These are phyloP conservation scores for Leishmania amazonensis DNA, from an alignment of 208 protist species.

Conservation along the genomic window DNA sequence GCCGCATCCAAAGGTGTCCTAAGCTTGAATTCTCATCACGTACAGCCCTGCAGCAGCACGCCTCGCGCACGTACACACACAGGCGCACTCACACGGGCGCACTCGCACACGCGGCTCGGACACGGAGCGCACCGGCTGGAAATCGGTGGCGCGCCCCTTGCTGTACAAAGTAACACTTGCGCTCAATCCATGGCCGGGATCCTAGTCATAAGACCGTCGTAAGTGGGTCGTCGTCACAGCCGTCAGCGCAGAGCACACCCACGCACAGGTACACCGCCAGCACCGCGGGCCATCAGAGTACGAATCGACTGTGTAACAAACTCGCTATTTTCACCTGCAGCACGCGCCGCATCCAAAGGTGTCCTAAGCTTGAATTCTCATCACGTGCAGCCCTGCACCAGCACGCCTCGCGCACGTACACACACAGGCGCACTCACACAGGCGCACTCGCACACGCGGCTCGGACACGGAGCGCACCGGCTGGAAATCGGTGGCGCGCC, in stretches of 20 bases:
- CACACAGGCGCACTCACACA: no score
- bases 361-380: conserved; percentile 59
- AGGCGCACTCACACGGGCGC: no score
- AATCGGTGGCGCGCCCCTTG: conserved; percentile 20
- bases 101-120: conserved; percentile 3
- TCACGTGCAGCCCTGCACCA: conserved; percentile 12
- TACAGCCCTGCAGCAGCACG: background rate
- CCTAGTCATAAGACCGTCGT: background rate
- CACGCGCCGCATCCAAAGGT: conserved; percentile 52
- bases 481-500: conserved; percentile 26
- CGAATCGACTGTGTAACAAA: conserved; percentile 54
- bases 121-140: conserved; percentile 18
- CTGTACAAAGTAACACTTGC: background rate
- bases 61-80: background rate
- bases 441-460: background rate
- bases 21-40: conserved; percentile 51
- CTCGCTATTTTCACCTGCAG: conserved; percentile 44
- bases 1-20: conserved; percentile 63
- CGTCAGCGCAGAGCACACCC: background rate
- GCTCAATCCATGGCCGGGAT: conserved; percentile 8
- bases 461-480: conserved; percentile 13
- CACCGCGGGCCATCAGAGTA: conserved; percentile 35
- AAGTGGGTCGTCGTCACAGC: background rate
- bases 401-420: background rate
- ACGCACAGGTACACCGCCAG: background rate